A percentile compares a stretch with the other conserved stretches of the same genome.
These are phyloP conservation scores for Pythium aquatile DNA, from an alignment of 352 stramenopile species.

Conservation along the genomic window DNA sequence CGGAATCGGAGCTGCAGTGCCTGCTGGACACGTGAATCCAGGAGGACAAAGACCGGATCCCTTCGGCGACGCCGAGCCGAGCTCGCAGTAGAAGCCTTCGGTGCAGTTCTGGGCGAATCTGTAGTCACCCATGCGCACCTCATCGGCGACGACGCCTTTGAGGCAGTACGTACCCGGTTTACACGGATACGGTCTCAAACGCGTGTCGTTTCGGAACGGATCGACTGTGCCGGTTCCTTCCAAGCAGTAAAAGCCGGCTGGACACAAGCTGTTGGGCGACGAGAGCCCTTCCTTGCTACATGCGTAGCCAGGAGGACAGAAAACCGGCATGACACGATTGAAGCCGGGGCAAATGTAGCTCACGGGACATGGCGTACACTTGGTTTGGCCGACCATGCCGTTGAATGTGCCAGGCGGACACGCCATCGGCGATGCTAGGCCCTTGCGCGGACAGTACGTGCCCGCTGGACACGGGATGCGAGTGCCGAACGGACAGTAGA, in stretches of 20 bases:
- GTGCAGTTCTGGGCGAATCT: slow-evolving; percentile 92
- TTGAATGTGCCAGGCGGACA: slow-evolving; percentile 94
- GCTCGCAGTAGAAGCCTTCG: slow-evolving; percentile 94
- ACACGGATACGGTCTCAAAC: slow-evolving; percentile 94
- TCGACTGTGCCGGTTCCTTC: slow-evolving; percentile 94
- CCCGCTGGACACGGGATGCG: slow-evolving; percentile 89
- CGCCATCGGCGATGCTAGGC: slow-evolving; percentile 79
- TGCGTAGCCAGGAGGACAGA: slow-evolving; percentile 92
- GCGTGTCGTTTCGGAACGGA: slow-evolving; percentile 96
- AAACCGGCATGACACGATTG: slow-evolving; percentile 85
- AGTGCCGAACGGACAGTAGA: slow-evolving; percentile 91
- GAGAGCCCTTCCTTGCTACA: slow-evolving; percentile 86
- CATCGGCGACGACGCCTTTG: slow-evolving; percentile 89
- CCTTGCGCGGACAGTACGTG: slow-evolving; percentile 89
- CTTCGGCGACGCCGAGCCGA: slow-evolving; percentile 89
- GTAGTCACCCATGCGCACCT: slow-evolving; percentile 86
- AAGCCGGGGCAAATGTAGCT: slow-evolving; percentile 95
- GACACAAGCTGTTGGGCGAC: slow-evolving; percentile 92
- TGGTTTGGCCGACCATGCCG: slow-evolving; percentile 87
- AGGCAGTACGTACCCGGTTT: slow-evolving; percentile 95
- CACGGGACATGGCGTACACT: slow-evolving; percentile 87
- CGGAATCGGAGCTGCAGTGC: slow-evolving; percentile 92
- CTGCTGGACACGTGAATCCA: slow-evolving; percentile 93
- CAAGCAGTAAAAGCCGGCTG: slow-evolving; percentile 94
- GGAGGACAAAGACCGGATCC: slow-evolving; percentile 93